Evolutionary conservation across 495 filamentous ascomycete species (phyloP).

Genomic region (Ramalina intermedia): DNA sequence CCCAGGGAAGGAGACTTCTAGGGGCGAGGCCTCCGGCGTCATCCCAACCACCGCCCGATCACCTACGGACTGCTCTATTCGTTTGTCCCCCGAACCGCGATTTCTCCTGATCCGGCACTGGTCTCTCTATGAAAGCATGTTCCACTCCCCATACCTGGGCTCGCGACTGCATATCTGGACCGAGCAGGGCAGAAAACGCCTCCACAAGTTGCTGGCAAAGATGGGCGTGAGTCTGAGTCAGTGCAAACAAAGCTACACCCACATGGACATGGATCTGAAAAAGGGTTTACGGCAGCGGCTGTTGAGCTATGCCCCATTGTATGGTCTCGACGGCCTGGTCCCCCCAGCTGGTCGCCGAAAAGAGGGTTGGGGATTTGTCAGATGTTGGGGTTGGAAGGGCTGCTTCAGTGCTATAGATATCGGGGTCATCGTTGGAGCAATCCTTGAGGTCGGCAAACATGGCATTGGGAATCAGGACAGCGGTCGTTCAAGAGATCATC

Average conservation of each 20-base stretch:
- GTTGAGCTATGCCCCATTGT: slow-evolving; percentile 76
- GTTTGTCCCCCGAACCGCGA: slow-evolving; percentile 82
- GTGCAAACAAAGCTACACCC: slow-evolving; percentile 88
- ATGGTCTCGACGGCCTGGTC: slow-evolving; percentile 84
- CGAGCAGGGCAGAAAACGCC: slow-evolving; percentile 68
- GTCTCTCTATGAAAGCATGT: slow-evolving; percentile 96
- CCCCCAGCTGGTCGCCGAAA: slow-evolving; percentile 47
- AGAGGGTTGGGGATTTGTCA: slow-evolving; percentile 91
- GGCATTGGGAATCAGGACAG: slow-evolving; percentile 13
- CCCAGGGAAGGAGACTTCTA: slow-evolving; percentile 32
- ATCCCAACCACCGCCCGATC: slow-evolving; percentile 80
- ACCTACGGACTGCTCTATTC: slow-evolving; percentile 83
- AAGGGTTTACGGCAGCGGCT: slow-evolving; percentile 72
- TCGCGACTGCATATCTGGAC: slow-evolving; percentile 89
- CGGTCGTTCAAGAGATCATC: slow-evolving; percentile 18
- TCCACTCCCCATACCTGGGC: slow-evolving; percentile 92
- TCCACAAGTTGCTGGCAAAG: slow-evolving; percentile 94
- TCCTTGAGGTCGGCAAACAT: slow-evolving; percentile 67
- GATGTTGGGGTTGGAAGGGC: slow-evolving; percentile 95
- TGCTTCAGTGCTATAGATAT: slow-evolving; percentile 86
- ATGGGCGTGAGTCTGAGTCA: slow-evolving; percentile 93
- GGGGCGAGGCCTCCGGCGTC: slow-evolving; percentile 49
- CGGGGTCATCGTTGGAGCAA: slow-evolving; percentile 73
- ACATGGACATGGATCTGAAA: slow-evolving; percentile 98
- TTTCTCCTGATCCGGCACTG: slow-evolving; percentile 92